Evolutionary conservation across 2,329 filamentous ascomycete species (phyloP), one percentile per base, ranked within the genome.

Genomic region (Arthrobotrys sinensis): DNA sequence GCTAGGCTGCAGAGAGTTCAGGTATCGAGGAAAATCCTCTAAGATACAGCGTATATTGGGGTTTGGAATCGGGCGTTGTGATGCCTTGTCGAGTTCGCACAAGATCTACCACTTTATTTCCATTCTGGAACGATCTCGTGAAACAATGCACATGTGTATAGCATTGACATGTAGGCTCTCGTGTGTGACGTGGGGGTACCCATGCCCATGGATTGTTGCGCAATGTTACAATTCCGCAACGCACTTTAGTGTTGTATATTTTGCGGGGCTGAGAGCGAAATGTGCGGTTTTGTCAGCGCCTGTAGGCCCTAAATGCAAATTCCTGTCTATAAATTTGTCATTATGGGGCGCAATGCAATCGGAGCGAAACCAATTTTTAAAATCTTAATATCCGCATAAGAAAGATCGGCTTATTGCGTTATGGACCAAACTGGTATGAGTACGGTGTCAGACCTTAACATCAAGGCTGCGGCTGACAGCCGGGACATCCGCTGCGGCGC

Each of bases 191-290:
- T 28, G 24, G 24, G 24, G 24, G 24, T 28, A 28, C 4, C 40
- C 40, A 45, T 45, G 40, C 40, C n/a, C n/a, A n/a, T 28, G 24
- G 24, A n/a, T n/a, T 28, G 24, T 28, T 28, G 24, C 24, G 4
- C 24, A 28, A 28, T 4, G 24, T 28, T 4, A 28, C 24, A 28
- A 28, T 28, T 2, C 24, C 24, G 8, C 52, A 55, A 55, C 52
- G 36, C 52, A 40, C 4, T 24, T 24, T 60, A 16, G 16, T 60
- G 53, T 60, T 60, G 53, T n/a, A 60, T 60, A 60, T 60, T 60
- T 60, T 60, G 53, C 53, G 34, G 36, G 53, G 53, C 53, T 60
- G 52, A 36, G 14, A 34, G 24, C 14, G 12, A 10, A 12, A 52
- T 52, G 32, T 55, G 52, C 52, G 52, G 32, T 55, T 55, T 55